Percentiles rank a stretch among this genome's conserved stretches.
phyloP scores from a whole-genome alignment of 2,329 filamentous ascomycete genomes.

The Rugonectria rugulosa region DNA sequence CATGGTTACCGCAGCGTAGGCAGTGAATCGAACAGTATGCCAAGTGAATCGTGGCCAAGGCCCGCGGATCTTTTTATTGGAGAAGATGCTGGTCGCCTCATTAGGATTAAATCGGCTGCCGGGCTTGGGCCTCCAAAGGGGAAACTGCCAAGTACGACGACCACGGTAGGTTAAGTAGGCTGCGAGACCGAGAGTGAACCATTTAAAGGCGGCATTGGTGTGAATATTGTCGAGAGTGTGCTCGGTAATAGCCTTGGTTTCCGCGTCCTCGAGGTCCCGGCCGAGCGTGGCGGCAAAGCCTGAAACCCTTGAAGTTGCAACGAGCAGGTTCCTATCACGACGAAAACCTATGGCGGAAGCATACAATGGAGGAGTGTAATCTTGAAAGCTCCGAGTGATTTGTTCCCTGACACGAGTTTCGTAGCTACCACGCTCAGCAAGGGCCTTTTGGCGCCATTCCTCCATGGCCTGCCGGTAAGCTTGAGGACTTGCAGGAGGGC shows the following conservation, averaged over 20 bases:
- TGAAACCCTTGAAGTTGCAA: constrained; percentile 39
- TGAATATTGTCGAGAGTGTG: constrained; percentile 43
- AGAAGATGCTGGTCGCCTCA: constrained; percentile 38
- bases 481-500: constrained; percentile 28
- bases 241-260: constrained; percentile 46
- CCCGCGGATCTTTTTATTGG: constrained; percentile 36
- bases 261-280: constrained; percentile 45
- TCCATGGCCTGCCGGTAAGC: constrained; percentile 40
- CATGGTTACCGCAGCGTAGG: constrained; percentile 37
- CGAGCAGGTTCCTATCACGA: constrained; percentile 38
- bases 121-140: constrained; percentile 40
- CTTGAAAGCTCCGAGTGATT: constrained; percentile 41
- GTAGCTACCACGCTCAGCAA: constrained; percentile 40
- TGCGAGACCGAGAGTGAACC: constrained; percentile 36
- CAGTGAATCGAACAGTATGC: constrained; percentile 38
- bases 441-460: constrained; percentile 42
- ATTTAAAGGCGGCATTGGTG: constrained; percentile 42
- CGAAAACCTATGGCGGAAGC: constrained; percentile 41
- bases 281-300: constrained; percentile 40
- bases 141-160: constrained; percentile 38
- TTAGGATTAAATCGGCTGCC: constrained; percentile 38
- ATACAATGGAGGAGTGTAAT: constrained; percentile 44
- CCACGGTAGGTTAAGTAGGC: constrained; percentile 40
- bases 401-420: constrained; percentile 43
- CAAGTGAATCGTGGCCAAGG: constrained; percentile 35